Percentiles rank a stretch among this genome's conserved stretches.
phyloP scores from a whole-genome alignment of 2,329 filamentous ascomycete genomes.

The Claviceps sp. region DNA sequence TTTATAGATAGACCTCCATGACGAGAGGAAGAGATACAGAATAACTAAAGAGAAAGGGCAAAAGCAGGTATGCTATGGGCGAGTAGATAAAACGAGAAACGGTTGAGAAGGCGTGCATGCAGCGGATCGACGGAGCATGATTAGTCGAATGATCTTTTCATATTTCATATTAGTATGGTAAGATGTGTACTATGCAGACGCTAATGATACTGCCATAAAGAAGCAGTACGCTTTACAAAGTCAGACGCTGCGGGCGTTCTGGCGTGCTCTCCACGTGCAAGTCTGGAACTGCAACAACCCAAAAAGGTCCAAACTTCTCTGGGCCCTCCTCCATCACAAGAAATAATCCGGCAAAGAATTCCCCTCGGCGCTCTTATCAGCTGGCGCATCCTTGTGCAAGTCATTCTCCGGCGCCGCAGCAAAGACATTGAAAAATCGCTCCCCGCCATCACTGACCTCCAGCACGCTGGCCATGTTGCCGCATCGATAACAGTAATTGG shows the following conservation, averaged over 20 bases:
- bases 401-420: conserved; percentile 95
- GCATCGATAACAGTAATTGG: conserved; percentile 90
- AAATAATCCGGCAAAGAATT: conserved; percentile 58
- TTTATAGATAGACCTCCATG: not conserved
- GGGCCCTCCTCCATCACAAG: conserved; percentile 29
- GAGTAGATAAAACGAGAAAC: not conserved
- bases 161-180: not conserved
- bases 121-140: not conserved
- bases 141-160: not conserved
- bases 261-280: too few species aligned
- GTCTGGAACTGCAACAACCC: too few species aligned
- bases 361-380: conserved; percentile 58
- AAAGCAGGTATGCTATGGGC: not conserved
- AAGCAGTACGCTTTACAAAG: too few species aligned
- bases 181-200: too few species aligned
- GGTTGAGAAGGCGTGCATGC: not conserved
- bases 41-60: not conserved
- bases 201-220: too few species aligned
- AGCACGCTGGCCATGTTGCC: conserved; percentile 95
- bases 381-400: conserved; percentile 69
- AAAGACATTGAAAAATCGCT: conserved; percentile 95
- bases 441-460: conserved; percentile 85
- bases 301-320: too few species aligned
- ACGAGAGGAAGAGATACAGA: not conserved
- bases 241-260: too few species aligned